phyloP scores from a whole-genome alignment of 306 rosid species.

The Hylodesmum podocarpum region DNA sequence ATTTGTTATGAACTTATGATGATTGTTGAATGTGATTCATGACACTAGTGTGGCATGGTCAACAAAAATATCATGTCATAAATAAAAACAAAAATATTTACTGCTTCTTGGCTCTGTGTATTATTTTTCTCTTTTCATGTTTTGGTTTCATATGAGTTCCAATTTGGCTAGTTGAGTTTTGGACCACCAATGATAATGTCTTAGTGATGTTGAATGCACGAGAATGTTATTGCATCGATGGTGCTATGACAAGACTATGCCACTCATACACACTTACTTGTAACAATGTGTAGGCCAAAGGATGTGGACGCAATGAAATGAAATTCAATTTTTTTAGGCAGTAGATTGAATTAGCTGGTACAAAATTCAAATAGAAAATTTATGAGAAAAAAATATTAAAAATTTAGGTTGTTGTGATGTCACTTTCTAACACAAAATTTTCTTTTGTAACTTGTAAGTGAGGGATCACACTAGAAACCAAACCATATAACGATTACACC shows the following conservation, averaged over 20 bases:
- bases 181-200: constrained; percentile 34
- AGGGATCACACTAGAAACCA: not conserved
- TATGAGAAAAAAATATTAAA: not conserved
- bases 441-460: not conserved
- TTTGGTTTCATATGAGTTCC: not conserved
- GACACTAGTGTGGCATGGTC: constrained; percentile 13
- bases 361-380: not conserved
- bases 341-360: not conserved
- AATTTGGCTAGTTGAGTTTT: constrained; percentile 18
- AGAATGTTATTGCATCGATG: not conserved
- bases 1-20: not conserved
- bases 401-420: not conserved
- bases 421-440: not conserved
- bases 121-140: not conserved
- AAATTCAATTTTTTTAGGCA: not conserved
- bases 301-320: not conserved
- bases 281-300: not conserved
- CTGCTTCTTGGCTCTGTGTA: not conserved
- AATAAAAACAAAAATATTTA: not conserved
- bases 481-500: not conserved
- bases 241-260: not conserved
- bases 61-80: not conserved
- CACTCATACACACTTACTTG: not conserved
- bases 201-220: not conserved
- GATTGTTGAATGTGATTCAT: constrained; percentile 5